A percentile compares a stretch with the other conserved stretches of the same genome.
phyloP scores from a whole-genome alignment of 768 basidiomycete genomes.

The Glaciozyma antarctica region DNA sequence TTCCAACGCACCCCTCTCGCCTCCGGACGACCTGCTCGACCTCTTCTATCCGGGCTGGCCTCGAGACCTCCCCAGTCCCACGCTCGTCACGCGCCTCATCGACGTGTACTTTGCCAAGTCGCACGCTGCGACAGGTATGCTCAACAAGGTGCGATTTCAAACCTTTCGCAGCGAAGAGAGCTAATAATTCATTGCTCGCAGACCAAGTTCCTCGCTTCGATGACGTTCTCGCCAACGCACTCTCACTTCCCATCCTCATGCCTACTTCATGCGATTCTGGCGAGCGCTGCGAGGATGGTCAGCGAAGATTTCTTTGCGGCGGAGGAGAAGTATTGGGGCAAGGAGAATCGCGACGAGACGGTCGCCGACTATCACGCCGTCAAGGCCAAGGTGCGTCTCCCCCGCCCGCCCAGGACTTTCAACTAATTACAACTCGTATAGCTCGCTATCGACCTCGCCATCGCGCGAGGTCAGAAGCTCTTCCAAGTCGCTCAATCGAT shows the following conservation, averaged over 20 bases:
- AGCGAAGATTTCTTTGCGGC: conserved; percentile 5
- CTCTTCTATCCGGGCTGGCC: conserved; percentile 32
- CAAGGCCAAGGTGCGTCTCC: conserved; percentile 7
- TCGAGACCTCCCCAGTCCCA: conserved; percentile 16
- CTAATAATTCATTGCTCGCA: neutral
- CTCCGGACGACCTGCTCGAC: conserved; percentile 12
- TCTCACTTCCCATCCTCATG: conserved; percentile 21
- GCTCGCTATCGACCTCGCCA: conserved; percentile 16
- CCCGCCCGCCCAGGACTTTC: neutral
- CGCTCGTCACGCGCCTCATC: conserved; percentile 24
- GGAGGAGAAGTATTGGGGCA: conserved; percentile 26
- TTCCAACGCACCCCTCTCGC: neutral
- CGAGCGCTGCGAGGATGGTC: conserved; percentile 22
- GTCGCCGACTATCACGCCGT: conserved; percentile 26
- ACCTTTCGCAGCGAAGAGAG: neutral
- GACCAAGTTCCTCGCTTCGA: conserved; percentile 9
- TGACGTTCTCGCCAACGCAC: conserved; percentile 22
- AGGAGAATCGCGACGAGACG: neutral
- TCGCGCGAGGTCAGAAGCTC: conserved; percentile 18
- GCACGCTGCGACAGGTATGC: conserved; percentile 14
- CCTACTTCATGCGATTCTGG: conserved; percentile 29
- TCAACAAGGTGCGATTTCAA: conserved; percentile 21
- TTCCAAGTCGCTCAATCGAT: conserved; percentile 29
- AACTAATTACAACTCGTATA: neutral
- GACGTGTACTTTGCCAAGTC: conserved; percentile 29